phyloP scores from a whole-genome alignment of 768 basidiomycete species.

The Auricularia heimuer region DNA sequence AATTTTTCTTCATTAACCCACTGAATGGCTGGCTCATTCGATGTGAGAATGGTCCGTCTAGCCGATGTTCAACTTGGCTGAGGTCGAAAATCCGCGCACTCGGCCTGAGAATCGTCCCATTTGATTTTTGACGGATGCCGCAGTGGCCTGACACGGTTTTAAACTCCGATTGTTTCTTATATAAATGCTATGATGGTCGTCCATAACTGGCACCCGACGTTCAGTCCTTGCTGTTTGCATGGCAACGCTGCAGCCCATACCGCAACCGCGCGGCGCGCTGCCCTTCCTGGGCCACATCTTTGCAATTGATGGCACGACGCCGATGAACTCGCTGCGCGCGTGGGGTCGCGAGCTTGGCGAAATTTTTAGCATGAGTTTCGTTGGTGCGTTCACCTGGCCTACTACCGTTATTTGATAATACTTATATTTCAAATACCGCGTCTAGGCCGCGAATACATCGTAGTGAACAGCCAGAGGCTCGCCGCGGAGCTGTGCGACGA shows the following conservation, averaged over 20 bases:
- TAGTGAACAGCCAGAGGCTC: slow-evolving; percentile 28
- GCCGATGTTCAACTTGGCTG: too few species aligned
- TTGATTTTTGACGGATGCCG: too few species aligned
- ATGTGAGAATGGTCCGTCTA: too few species aligned
- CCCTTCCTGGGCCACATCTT: not conserved
- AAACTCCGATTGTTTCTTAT: too few species aligned
- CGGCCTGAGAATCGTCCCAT: too few species aligned
- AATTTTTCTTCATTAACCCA: too few species aligned
- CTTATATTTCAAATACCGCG: not conserved
- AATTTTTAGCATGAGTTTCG: not conserved
- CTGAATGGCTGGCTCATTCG: too few species aligned
- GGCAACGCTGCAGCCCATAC: not conserved
- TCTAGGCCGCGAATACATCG: slow-evolving; percentile 5
- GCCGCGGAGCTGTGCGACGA: slow-evolving; percentile 37
- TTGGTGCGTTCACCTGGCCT: not conserved
- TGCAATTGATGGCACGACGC: not conserved
- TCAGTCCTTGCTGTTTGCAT: not conserved
- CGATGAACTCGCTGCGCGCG: not conserved
- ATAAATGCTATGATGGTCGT: too few species aligned
- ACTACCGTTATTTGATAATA: not conserved
- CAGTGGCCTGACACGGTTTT: too few species aligned
- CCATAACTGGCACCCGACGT: too few species aligned
- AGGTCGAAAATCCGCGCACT: too few species aligned
- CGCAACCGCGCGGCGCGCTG: not conserved
- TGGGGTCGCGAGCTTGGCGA: not conserved